Base-by-base conservation (phyloP, 495 filamentous ascomycete species). In the Glarea lozoyensis region DNA sequence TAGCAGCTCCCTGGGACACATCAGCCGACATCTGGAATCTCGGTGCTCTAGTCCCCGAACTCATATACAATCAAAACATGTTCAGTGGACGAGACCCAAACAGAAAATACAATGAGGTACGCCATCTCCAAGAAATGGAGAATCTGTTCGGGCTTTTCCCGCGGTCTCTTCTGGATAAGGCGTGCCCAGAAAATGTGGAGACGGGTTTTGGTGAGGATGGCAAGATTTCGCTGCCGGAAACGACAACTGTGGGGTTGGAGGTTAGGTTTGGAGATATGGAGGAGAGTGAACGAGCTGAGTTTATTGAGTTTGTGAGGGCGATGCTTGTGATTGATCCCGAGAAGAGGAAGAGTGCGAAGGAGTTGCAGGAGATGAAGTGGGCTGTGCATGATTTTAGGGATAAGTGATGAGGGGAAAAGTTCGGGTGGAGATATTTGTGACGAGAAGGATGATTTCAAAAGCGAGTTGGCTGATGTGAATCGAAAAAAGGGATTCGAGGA, bases 251-350 rank as follows among this genome's bases (percentile, higher is more conserved):
- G 4, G 16, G 18, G 18, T 19, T 37, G 19, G 35, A 37, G 35
- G 18, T 20, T 7, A 3, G 35, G 16, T 19, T 37, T 37, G 16
- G 6, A 13, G 62, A 51, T 1, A 62, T 60, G 16, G 82, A 76
- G 0, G 81, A 30, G 22, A 49, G 29, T 56, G 68, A 72, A 57
- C 82, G 78, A 2, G 76, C 73, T 1, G 62, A 59, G 1, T 61
- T 63, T 29, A 61, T 74, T 0, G 79, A 16, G 5, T 20, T 37
- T 7, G 6, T 79, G 54, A 76, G 63, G 3, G 71, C 77, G 29
- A 81, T 78, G 13, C 72, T 70, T 0, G 67, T 59, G 1, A 65
- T 69, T 5, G 66, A 72, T 24, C 78, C 78, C 50, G 35, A 37
- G 35, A 21, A 37, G 35, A 19, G 35, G 17, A 19, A 6, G 5